Percentiles rank a stretch among this genome's conserved stretches.
Evolutionary conservation across 129 eudicot genomes (phyloP).

Genomic region (Flaveria sonorensis): DNA sequence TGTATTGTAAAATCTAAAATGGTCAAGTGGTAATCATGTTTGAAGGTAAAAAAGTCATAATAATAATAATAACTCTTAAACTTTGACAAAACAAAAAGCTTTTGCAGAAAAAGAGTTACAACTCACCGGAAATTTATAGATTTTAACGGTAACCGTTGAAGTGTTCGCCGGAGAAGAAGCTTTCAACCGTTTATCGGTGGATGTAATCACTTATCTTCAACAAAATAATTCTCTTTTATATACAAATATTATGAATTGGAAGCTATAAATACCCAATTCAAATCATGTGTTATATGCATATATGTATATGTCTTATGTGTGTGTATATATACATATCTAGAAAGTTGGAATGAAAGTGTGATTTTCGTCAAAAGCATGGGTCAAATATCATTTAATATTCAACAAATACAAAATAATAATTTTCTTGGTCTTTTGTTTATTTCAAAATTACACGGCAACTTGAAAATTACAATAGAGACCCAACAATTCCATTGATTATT

Average conservation of each 20-base stretch:
- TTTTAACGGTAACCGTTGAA: background rate
- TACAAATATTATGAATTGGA: constrained; percentile 6
- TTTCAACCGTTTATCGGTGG: background rate
- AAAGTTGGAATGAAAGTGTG: background rate
- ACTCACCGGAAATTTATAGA: constrained; percentile 31
- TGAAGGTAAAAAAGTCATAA: background rate
- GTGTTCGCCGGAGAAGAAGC: constrained; percentile 21
- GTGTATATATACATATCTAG: constrained; percentile 12
- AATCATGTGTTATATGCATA: constrained; percentile 18
- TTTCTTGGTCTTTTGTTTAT: background rate
- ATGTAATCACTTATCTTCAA: constrained; percentile 25
- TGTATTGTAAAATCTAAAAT: no score
- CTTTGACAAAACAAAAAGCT: constrained; percentile 17
- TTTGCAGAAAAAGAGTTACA: background rate
- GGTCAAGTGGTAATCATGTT: background rate
- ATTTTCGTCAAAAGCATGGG: constrained; percentile 25
- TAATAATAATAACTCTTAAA: constrained; percentile 16
- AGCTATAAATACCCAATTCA: background rate
- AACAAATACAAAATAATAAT: background rate
- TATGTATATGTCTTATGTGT: background rate
- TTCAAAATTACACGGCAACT: background rate
- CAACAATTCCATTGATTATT: background rate
- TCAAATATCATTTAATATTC: constrained; percentile 8
- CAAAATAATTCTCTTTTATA: background rate
- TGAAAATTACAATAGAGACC: background rate